phyloP scores from a whole-genome alignment of 169 alveolate genomes.

The Miamiensis avidus region DNA sequence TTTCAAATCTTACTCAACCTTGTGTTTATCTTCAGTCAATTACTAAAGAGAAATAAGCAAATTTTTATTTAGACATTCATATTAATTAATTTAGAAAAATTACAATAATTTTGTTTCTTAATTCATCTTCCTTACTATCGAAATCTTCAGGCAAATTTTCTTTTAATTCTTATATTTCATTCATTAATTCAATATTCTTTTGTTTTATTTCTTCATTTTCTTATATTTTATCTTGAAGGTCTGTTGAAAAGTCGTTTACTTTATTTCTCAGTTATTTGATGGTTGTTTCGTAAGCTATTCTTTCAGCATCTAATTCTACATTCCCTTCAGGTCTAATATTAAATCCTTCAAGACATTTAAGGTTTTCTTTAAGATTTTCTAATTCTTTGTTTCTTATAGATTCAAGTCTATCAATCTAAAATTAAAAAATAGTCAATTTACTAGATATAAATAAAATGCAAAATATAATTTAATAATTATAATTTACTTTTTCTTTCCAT shows the following conservation, averaged over 20 bases:
- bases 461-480: too few species aligned
- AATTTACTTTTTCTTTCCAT: background rate
- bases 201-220: background rate
- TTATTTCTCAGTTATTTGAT: background rate
- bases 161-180: background rate
- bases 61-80: too few species aligned
- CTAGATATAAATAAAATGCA: too few species aligned
- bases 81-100: too few species aligned
- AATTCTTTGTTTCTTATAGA: background rate
- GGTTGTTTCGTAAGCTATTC: background rate
- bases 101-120: background rate
- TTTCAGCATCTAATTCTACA: background rate
- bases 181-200: too few species aligned
- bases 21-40: background rate
- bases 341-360: background rate
- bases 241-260: background rate
- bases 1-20: background rate
- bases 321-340: background rate
- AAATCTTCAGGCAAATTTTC: background rate
- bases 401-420: background rate
- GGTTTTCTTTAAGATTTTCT: too few species aligned
- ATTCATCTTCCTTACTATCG: background rate
- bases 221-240: background rate
- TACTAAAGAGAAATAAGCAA: background rate
- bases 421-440: too few species aligned